phyloP scores from a whole-genome alignment of 345 rosid genomes.

The Sonneratia caseolaris region DNA sequence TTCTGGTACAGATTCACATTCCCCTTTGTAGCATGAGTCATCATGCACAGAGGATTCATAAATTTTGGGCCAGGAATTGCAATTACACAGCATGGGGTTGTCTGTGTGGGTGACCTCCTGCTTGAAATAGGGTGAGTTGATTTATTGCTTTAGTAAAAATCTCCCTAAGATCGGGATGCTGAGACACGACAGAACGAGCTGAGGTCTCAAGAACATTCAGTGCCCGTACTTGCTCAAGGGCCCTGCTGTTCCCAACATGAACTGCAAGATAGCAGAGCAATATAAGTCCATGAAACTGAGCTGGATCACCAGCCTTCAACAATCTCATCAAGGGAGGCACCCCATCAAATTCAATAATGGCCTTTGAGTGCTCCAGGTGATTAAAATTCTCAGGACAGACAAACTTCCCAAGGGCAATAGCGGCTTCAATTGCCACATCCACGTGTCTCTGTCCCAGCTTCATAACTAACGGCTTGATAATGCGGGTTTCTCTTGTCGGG shows the following conservation, averaged over 20 bases:
- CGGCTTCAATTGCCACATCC: conserved; percentile 41
- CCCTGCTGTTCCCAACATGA: conserved; percentile 46
- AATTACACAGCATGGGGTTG: conserved; percentile 18
- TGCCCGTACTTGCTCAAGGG: conserved; percentile 49
- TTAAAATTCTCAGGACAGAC: conserved; percentile 46
- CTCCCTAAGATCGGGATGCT: conserved; percentile 39
- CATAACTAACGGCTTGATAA: conserved; percentile 34
- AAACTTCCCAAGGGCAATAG: conserved; percentile 43
- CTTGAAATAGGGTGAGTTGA: conserved; percentile 41
- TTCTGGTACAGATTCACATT: neutral
- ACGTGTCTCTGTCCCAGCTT: conserved; percentile 24
- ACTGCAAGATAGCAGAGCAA: conserved; percentile 44
- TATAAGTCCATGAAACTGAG: conserved; percentile 30
- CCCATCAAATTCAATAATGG: conserved; percentile 45
- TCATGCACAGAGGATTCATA: neutral
- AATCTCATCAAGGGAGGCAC: conserved; percentile 37
- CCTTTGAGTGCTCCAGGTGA: conserved; percentile 37
- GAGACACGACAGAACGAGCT: conserved; percentile 33
- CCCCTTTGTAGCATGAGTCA: conserved; percentile 1
- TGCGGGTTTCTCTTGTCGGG: conserved; percentile 42
- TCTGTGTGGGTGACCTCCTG: conserved; percentile 29
- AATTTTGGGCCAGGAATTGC: neutral
- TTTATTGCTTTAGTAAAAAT: conserved; percentile 34
- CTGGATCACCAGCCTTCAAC: conserved; percentile 21
- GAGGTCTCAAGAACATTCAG: conserved; percentile 36